Evolutionary conservation across 768 basidiomycete species (phyloP), one percentile per base, ranked within the genome.

Genomic region (Pluteus cervinus): DNA sequence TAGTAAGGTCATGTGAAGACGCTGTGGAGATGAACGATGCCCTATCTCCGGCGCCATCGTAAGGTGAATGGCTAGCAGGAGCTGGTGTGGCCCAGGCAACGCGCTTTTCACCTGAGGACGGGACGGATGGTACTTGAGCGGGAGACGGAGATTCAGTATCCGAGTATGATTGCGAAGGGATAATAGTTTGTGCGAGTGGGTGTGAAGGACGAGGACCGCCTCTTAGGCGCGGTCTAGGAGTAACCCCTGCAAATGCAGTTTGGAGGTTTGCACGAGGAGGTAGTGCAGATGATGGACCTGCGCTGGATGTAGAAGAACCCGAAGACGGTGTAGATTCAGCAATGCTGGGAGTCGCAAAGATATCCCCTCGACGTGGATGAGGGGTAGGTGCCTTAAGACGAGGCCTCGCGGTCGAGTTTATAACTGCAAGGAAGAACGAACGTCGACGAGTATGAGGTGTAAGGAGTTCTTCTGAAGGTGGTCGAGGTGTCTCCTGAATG

Each of bases 1-100:
- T 78, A 2, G 87, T 88, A 28, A 94, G 66, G 54, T 94, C 90
- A 46, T 93, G 86, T 16, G 91, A 91, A 1, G 88, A 90, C 1
- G 85, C 76, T 1, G 84, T 88, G 3, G 88, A 90, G 32, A 86
- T 66, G 56, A 84, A 79, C 1, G 88, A 90, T 1, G 68, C 75
- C 51, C 33, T 37, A 21, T 38, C 21, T 23, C 18, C 23, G 12
- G 39, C 18, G 22, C 43, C 15, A 22, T 39, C 31, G 17, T 37
- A 32, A 29, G 55, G 50, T 14, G 39, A 47, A 1, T 51, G 43
- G 9, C 45, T 24, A 1, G 14, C 29, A 5, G 4, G 30, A 3
- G 33, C 40, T 11, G 40, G 40, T 18, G 40, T 41, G n/a, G 20
- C 21, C 33, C 26, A 35, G 8, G 29, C 33, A 28, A 34, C 32